phyloP scores from a whole-genome alignment of 108 stramenopile genomes.

The Schizochytrium sp. region DNA sequence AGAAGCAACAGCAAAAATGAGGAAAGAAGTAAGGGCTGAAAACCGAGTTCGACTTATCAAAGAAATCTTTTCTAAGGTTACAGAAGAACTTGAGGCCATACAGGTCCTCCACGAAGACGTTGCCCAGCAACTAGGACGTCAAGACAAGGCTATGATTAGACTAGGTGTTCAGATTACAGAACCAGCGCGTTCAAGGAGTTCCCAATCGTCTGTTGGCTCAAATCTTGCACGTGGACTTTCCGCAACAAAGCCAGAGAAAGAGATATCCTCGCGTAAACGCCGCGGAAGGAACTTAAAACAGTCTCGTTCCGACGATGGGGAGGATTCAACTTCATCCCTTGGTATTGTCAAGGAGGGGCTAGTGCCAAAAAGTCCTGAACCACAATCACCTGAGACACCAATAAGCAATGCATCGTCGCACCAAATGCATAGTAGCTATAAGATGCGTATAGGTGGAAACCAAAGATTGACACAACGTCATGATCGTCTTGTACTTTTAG shows the following conservation, averaged over 20 bases:
- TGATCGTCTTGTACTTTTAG: not conserved
- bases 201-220: not conserved
- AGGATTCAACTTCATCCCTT: not conserved
- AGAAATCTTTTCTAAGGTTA: not conserved
- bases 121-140: not conserved
- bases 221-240: not conserved
- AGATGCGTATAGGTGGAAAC: not conserved
- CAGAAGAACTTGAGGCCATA: constrained; percentile 24
- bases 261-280: not conserved
- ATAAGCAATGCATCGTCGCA: no score
- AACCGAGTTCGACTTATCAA: constrained; percentile 47
- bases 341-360: not conserved
- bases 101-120: not conserved
- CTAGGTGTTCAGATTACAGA: not conserved
- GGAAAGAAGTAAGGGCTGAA: constrained; percentile 21
- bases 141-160: not conserved
- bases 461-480: not conserved
- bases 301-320: not conserved
- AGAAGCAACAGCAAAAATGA: constrained; percentile 47
- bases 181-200: not conserved
- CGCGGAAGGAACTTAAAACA: not conserved
- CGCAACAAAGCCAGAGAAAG: not conserved
- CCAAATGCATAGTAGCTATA: not conserved
- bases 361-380: not conserved
- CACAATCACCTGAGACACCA: not conserved